Base-by-base conservation (phyloP, 2,329 filamentous ascomycete genomes). In the Cercospora zeae-maydis region DNA sequence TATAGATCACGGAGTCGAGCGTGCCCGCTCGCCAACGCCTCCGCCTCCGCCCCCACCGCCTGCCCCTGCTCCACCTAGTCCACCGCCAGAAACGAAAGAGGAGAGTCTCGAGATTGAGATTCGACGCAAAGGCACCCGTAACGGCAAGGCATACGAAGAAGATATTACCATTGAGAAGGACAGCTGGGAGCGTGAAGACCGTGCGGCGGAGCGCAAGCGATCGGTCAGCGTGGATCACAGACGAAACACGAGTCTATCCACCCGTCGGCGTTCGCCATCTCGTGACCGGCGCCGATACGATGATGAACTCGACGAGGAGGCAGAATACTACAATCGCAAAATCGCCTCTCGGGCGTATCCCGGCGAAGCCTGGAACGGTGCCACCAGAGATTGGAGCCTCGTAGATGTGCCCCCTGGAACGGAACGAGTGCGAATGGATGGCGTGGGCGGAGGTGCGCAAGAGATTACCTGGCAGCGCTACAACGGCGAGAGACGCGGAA, bases 331-430 rank as follows among this genome's bases (percentile, higher is more conserved):
- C 75, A 83, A 87, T 51, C 85, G 88, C 45, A 90, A 90, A 73
- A 85, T 84, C 34, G 81, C 86, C 45, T 88, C 90, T 13, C 85
- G 89, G 31, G 87, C 85, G 19, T 85, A 85, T 65, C 84, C 88
- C 71, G 89, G 89, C 58, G 91, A 93, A 76, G 90, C 88, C 21
- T 87, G 83, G 74, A 85, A 89, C 70, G 90, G 90, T 58, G 87
- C 86, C 16, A 92, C 89, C 36, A 87, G 85, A 67, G 89, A 86
- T 71, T 96, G 92, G 91, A 83, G 86, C 59, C 89, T 96, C 66
- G 84, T 96, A 37, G 91, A 96, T 76, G 88, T 96, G 39, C 91
- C 91, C 1, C 90, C 91, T 0, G 91, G 91, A 63, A 93, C 91
- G 0, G 88, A 91, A 78, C 85, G 88, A 42, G 88, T 95, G n/a